These are phyloP conservation scores for Carallia brachiata DNA, from an alignment of 345 rosid species.

Conservation along the genomic window DNA sequence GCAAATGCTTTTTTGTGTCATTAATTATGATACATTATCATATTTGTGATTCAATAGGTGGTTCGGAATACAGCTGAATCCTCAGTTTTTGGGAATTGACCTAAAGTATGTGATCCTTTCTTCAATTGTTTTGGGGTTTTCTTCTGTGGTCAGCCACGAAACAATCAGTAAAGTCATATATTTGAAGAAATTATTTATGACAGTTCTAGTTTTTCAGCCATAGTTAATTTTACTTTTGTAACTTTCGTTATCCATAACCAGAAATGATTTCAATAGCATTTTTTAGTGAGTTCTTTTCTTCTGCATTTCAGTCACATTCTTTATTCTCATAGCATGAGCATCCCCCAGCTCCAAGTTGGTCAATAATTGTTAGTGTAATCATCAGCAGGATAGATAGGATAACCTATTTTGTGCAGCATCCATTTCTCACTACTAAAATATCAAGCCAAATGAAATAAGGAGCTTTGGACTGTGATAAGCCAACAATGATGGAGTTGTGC, in stretches of 20 bases:
- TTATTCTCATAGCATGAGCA: not conserved
- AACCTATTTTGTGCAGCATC: not conserved
- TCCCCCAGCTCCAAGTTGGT: not conserved
- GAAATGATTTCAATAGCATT: not conserved
- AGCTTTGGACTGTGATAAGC: not conserved
- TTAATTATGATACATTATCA: constrained; percentile 6
- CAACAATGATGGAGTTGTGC: constrained; percentile 16
- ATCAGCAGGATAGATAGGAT: too few species aligned
- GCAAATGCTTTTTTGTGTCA: constrained; percentile 4
- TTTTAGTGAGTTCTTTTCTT: not conserved
- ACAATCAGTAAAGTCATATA: not conserved
- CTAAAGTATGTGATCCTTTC: constrained; percentile 68
- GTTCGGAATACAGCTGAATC: constrained; percentile 92
- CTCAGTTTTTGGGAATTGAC: constrained; percentile 74
- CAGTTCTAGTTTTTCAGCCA: not conserved
- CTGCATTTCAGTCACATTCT: not conserved
- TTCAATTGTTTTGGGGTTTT: not conserved
- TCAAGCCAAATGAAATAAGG: not conserved
- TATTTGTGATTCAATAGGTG: constrained; percentile 56
- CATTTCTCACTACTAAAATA: not conserved
- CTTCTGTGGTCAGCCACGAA: not conserved
- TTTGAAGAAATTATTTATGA: not conserved
- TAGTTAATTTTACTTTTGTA: not conserved
- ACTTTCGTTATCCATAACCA: not conserved
- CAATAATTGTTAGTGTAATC: too few species aligned